Percentiles rank a stretch among this genome's conserved stretches.
Evolutionary conservation across 2,329 filamentous ascomycete species (phyloP).

Genomic region (Fusarium acutatum): DNA sequence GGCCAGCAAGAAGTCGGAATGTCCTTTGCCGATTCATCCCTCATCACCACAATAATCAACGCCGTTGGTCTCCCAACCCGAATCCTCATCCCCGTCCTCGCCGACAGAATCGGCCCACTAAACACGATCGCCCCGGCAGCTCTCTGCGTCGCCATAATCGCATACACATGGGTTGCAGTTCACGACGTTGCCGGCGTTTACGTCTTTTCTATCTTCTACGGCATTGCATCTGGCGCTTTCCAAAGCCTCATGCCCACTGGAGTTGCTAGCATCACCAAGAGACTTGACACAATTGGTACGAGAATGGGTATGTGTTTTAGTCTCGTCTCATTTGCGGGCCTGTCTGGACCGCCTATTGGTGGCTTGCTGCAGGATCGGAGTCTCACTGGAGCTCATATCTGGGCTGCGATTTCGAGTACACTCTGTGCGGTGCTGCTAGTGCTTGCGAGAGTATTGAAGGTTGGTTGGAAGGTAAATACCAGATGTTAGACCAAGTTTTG

Average conservation of each 20-base stretch:
- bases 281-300: conserved; percentile 51
- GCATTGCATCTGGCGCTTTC: conserved; percentile 45
- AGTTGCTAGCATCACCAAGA: conserved; percentile 50
- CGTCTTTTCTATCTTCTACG: conserved; percentile 47
- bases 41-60: conserved; percentile 52
- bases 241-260: conserved; percentile 52
- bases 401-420: conserved; percentile 46
- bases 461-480: conserved; percentile 27
- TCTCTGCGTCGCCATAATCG: conserved; percentile 45
- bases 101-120: conserved; percentile 48
- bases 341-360: conserved; percentile 52
- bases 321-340: conserved; percentile 48
- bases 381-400: conserved; percentile 44
- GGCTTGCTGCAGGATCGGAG: conserved; percentile 39
- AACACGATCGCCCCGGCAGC: conserved; percentile 46
- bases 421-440: conserved; percentile 37
- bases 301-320: conserved; percentile 54
- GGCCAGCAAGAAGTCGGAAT: conserved; percentile 45
- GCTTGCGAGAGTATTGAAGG: conserved; percentile 17
- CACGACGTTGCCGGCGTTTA: conserved; percentile 46
- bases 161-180: conserved; percentile 50
- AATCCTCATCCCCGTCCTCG: conserved; percentile 48
- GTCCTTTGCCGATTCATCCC: conserved; percentile 45
- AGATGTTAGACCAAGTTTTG: conserved; percentile 19
- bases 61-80: conserved; percentile 50